These are phyloP conservation scores for Gracilaria domingensis DNA, from an alignment of 23 red algal species.

Conservation along the genomic window DNA sequence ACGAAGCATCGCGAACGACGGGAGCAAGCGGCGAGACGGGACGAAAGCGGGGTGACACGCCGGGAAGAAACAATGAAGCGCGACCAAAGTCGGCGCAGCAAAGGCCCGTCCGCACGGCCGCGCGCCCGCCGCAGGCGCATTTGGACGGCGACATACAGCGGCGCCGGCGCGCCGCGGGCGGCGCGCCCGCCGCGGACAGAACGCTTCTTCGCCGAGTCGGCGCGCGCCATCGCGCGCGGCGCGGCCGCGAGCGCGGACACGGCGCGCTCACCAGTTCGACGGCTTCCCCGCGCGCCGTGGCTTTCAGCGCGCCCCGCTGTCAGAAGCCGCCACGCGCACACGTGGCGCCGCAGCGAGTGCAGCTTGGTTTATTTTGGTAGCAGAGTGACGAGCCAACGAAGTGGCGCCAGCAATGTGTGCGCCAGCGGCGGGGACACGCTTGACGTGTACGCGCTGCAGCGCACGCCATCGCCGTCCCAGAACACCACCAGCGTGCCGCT, in stretches of 20 bases:
- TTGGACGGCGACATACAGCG: background rate
- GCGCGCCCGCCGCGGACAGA: background rate
- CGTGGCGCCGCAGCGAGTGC: background rate
- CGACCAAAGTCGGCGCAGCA: background rate
- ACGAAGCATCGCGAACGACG: conserved; percentile 27
- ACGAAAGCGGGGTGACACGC: no score
- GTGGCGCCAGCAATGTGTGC: conserved; percentile 42
- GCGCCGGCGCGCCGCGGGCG: no score
- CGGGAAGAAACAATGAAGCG: background rate
- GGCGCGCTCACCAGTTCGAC: conserved; percentile 1
- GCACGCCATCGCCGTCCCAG: conserved; percentile 43
- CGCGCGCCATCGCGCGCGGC: background rate
- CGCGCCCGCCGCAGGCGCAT: background rate
- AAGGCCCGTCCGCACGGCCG: background rate
- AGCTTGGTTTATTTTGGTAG: background rate
- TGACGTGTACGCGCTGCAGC: conserved; percentile 35
- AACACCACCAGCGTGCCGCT: conserved; percentile 61
- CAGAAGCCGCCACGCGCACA: background rate
- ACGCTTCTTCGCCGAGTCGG: conserved; percentile 34
- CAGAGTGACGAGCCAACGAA: conserved; percentile 4
- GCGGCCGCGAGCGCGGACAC: background rate
- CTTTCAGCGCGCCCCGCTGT: background rate
- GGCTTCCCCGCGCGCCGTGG: conserved; percentile 1
- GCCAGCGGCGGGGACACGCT: conserved; percentile 41
- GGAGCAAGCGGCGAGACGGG: background rate